Base-by-base conservation (phyloP, 2,329 filamentous ascomycete genomes). In the Fonsecaea erecta region DNA sequence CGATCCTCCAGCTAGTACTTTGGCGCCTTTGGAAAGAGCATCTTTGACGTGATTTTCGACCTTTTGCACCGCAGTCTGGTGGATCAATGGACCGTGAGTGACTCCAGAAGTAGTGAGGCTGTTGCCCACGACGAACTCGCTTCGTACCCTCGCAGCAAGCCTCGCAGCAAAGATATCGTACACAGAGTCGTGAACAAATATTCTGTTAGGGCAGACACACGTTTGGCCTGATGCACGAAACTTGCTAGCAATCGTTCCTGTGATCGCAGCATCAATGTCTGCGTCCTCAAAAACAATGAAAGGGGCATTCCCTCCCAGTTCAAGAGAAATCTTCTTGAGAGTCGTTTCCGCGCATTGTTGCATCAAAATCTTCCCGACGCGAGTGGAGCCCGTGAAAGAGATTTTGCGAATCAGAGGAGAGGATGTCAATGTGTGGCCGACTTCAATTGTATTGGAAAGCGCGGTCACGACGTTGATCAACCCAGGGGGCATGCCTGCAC, bases 111-210 rank as follows among this genome's bases (percentile, higher is more conserved):
- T 93, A 3, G 90, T 90, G 1, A 61, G 57, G 62, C 74, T 72
- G 71, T 87, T 83, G 62, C 92, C 92, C 60, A 95, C 88, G 73
- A 86, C 88, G 82, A 95, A 94, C 18, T 76, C 79, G 72, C 85
- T 85, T 4, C 35, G 11, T 55, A 94, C 91, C 75, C 91, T 89
- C 68, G 87, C 88, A 34, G 88, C 85, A 69, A 95, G 87, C 59
- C 85, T 87, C 54, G 81, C 72, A 5, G 86, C 85, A 71, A 95
- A 95, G 40, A 83, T 80, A 73, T 94, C 89, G 79, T 95, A 93
- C 76, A 95, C 85, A 64, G 87, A 88, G 40, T 83, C 81, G 76
- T 95, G 91, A 9, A 95, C 84, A 76, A 90, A 94, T 69, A 96
- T 86, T 37, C 92, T 84, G 81, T 96, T 95, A 26, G 82, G 82